Conservation (phyloP, 139 green algal genomes). For the Chlorella sp. region DNA sequence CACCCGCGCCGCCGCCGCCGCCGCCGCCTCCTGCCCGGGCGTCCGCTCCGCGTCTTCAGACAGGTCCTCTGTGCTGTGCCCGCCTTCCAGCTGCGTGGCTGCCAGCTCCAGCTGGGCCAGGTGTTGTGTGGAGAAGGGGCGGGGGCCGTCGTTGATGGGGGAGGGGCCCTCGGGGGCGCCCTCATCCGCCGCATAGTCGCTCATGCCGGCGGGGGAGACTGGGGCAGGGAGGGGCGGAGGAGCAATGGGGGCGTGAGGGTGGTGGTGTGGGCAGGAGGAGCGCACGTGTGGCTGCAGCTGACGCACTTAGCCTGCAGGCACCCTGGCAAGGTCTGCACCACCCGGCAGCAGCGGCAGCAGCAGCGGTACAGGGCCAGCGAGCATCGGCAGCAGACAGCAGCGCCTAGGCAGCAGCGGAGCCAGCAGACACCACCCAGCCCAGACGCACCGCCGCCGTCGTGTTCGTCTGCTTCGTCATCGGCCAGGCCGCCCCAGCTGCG, state of each 20-base stretch:
- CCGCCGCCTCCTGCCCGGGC: background rate
- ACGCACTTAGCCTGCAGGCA: no score
- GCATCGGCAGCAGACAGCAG: background rate
- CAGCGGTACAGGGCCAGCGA: background rate
- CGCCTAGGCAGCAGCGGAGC: background rate
- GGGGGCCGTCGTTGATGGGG: background rate
- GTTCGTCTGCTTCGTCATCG: slow-evolving; percentile 5
- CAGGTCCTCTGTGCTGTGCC: background rate
- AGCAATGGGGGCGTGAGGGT: no score
- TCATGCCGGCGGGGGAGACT: slow-evolving; percentile 8
- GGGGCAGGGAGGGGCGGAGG: background rate
- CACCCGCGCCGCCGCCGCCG: slow-evolving; percentile 10
- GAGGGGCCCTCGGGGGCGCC: slow-evolving; percentile 4
- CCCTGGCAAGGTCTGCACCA: no score
- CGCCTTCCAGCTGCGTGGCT: slow-evolving; percentile 7
- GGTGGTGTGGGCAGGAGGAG: no score
- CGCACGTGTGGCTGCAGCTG: no score
- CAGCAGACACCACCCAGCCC: background rate
- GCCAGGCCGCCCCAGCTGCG: slow-evolving; percentile 26
- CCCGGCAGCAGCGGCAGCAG: background rate
- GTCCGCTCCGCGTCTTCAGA: background rate
- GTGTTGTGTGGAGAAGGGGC: slow-evolving; percentile 14
- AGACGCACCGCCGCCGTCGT: slow-evolving; percentile 6
- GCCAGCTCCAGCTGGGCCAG: slow-evolving; percentile 24
- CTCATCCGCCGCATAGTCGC: slow-evolving; percentile 21